These are phyloP conservation scores for Tetrahymena thermophila DNA, from an alignment of 73 alveolate genomes.

Conservation along the genomic window DNA sequence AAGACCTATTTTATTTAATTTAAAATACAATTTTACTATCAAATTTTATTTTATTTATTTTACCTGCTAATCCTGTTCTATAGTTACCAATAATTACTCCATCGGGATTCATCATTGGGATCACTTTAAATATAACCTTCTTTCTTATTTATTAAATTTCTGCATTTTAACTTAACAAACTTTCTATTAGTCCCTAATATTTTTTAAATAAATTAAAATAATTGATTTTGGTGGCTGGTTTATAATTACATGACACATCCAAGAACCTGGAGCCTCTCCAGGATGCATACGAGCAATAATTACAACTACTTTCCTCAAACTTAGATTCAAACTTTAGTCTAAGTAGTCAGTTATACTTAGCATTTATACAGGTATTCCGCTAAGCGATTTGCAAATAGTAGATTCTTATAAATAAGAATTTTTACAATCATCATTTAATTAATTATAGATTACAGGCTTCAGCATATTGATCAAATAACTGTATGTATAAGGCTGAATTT, in stretches of 20 bases:
- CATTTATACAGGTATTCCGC: conserved; percentile 66
- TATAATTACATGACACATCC: conserved; percentile 63
- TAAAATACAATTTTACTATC: conserved; percentile 52
- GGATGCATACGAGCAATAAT: conserved; percentile 69
- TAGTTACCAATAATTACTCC: conserved; percentile 81
- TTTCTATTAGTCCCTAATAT: conserved; percentile 6
- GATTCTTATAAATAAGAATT: not conserved
- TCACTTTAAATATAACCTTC: conserved; percentile 60
- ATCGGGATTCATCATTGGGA: conserved; percentile 87
- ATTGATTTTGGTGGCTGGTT: conserved; percentile 48
- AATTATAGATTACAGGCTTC: not conserved
- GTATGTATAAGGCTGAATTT: conserved; percentile 33
- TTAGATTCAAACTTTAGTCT: conserved; percentile 30
- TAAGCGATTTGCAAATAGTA: conserved; percentile 55
- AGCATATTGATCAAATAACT: conserved; percentile 6
- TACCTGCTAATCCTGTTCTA: conserved; percentile 73
- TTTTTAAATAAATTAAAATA: conserved; percentile 45
- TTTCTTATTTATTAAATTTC: conserved; percentile 58
- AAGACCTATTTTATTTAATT: conserved; percentile 1
- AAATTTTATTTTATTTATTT: conserved; percentile 65
- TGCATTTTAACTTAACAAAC: not conserved
- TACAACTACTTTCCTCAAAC: conserved; percentile 54
- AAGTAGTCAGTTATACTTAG: conserved; percentile 47
- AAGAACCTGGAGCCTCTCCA: conserved; percentile 72
- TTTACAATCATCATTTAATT: not conserved